Evolutionary conservation across 106 monocot genomes (phyloP).

Genomic region (Dactylorhiza incarnata): DNA sequence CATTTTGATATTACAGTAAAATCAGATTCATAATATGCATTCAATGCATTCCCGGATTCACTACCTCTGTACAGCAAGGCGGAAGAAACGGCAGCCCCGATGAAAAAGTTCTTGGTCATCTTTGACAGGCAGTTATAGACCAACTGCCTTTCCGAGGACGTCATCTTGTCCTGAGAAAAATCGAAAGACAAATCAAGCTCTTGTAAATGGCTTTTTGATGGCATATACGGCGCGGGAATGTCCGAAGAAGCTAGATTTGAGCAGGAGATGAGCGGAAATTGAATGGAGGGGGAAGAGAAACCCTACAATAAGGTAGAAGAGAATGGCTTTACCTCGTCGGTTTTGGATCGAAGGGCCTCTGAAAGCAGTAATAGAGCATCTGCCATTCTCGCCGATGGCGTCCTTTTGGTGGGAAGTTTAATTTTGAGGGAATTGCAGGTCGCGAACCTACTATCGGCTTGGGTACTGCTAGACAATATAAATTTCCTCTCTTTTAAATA

Average conservation of each 20-base stretch:
- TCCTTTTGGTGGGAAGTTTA: background rate
- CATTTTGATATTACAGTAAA: background rate
- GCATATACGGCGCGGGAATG: no score
- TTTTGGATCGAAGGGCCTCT: conserved; percentile 7
- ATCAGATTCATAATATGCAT: background rate
- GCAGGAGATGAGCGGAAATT: background rate
- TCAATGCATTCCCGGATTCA: background rate
- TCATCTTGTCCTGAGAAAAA: conserved; percentile 7
- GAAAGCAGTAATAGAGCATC: background rate
- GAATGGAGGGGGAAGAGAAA: background rate
- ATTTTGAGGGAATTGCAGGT: background rate
- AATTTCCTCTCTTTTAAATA: no score
- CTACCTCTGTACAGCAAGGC: conserved; percentile 4
- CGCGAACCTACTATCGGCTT: background rate
- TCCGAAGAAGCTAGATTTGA: background rate
- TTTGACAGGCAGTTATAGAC: background rate
- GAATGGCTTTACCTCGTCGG: background rate
- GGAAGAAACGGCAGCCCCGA: conserved; percentile 2
- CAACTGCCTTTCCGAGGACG: background rate
- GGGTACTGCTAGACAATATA: no score
- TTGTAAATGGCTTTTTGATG: background rate
- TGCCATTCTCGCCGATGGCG: background rate
- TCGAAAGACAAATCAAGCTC: background rate
- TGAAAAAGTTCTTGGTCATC: conserved; percentile 4
- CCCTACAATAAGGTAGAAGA: background rate